Evolutionary conservation across 1,139 yeast genomes (phyloP), one percentile per base, ranked within the genome.

Genomic region (Geotrichum siamense): DNA sequence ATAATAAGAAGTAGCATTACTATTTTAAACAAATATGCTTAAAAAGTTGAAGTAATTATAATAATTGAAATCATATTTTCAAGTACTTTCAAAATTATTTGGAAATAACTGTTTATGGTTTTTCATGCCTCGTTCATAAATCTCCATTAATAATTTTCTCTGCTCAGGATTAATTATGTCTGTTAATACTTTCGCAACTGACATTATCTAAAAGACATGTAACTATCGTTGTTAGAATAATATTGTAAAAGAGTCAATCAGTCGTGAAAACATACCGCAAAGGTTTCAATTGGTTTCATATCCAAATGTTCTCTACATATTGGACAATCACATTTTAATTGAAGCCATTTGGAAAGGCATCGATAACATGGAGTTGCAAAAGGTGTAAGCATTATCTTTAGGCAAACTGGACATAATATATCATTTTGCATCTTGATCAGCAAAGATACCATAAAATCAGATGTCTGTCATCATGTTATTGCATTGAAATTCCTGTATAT

Each of bases 341-440:
- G 51, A 38, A 58, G 41, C 62, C 62, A 58, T 34, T 55, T 55
- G 39, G 49, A 51, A 16, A 58, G 42, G 43, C 62, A 58, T 20
- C 52, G 49, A 41, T 55, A 56, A 51, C 67, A 63, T 22, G 55
- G 49, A 9, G 64, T 60, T n/a, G 57, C 55, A 41, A 54, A 54
- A 10, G 67, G 67, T 28, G 53, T 54, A 32, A 55, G 59, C 55
- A 63, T 57, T 16, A 58, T 52, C 17, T 61, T 61, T 39, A 60
- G 65, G 48, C 67, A 63, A 22, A 63, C 55, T 10, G 62, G 56
- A 45, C 67, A 63, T 5, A 54, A 48, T 33, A 62, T 33, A 17
- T 48, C 44, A 22, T 54, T 51, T 41, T 56, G 57, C 25, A 56
- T 45, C 36, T 47, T 42, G 29, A 49, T 23, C 13, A 55, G 42